These are phyloP conservation scores for Neonectria sp. DNA, from an alignment of 2,329 filamentous ascomycete species.

Conservation along the genomic window DNA sequence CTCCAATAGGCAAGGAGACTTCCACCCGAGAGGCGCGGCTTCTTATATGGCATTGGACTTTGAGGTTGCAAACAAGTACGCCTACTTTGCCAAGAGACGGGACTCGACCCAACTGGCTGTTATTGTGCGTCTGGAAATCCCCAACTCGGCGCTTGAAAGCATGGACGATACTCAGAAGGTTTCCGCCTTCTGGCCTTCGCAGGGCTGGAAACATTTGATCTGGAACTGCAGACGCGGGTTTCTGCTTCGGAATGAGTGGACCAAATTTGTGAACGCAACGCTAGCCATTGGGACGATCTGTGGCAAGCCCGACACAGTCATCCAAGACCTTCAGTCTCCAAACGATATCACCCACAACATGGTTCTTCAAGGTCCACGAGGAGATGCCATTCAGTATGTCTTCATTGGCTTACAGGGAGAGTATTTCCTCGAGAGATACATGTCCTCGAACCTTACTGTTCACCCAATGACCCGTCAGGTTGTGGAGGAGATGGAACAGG, in stretches of 20 bases:
- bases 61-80: conserved; percentile 4
- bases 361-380: conserved; percentile 5
- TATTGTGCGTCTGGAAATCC: conserved; percentile 1
- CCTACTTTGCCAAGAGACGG: conserved; percentile 5
- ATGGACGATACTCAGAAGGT: background rate
- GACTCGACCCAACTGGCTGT: background rate
- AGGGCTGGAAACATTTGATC: background rate
- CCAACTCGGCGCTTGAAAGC: conserved; percentile 1
- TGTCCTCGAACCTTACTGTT: background rate
- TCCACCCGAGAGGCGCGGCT: background rate
- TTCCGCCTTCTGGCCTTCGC: background rate
- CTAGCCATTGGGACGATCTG: conserved; percentile 2
- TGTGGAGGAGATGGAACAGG: background rate
- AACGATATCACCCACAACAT: background rate
- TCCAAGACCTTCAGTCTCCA: background rate
- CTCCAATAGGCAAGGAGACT: background rate
- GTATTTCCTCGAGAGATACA: background rate
- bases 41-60: background rate
- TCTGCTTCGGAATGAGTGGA: background rate
- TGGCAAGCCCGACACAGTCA: background rate
- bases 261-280: background rate
- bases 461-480: conserved; percentile 2
- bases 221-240: background rate
- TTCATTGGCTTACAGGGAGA: background rate
- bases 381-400: conserved; percentile 4